These are phyloP conservation scores for Reutealis trisperma DNA, from an alignment of 345 rosid genomes.

Conservation along the genomic window DNA sequence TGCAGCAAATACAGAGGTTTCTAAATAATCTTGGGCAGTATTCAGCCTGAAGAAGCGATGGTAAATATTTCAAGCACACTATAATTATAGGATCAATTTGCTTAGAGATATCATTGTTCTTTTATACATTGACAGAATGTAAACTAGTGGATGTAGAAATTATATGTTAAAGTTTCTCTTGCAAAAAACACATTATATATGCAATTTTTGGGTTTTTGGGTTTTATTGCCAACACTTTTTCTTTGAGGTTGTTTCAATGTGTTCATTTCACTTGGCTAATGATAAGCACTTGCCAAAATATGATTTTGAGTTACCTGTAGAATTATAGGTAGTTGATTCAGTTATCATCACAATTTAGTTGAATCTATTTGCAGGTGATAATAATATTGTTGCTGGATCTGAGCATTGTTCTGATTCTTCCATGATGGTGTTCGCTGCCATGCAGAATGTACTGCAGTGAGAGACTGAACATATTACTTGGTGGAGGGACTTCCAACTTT, in stretches of 20 bases:
- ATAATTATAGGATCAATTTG: not conserved
- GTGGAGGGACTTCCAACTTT: not conserved
- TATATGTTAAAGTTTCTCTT: not conserved
- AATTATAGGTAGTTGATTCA: not conserved
- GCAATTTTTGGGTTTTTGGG: not conserved
- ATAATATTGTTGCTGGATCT: too few relatives aligned
- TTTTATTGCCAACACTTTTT: not conserved
- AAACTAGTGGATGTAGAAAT: not conserved
- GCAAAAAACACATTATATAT: not conserved
- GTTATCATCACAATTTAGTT: not conserved
- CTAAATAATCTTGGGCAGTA: not conserved
- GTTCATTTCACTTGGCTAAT: not conserved
- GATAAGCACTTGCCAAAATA: not conserved
- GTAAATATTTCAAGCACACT: not conserved
- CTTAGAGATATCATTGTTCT: not conserved
- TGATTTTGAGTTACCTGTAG: not conserved
- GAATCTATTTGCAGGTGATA: too few relatives aligned
- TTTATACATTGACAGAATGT: slow-evolving; percentile 12
- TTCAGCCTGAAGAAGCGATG: not conserved
- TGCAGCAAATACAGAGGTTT: not conserved
- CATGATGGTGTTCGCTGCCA: too few relatives aligned
- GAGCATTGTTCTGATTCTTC: too few relatives aligned
- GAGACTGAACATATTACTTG: too few relatives aligned
- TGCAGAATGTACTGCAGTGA: too few relatives aligned
- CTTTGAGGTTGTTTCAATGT: too few relatives aligned